phyloP scores from a whole-genome alignment of 345 rosid species.

The Leavenworthia alabamica region DNA sequence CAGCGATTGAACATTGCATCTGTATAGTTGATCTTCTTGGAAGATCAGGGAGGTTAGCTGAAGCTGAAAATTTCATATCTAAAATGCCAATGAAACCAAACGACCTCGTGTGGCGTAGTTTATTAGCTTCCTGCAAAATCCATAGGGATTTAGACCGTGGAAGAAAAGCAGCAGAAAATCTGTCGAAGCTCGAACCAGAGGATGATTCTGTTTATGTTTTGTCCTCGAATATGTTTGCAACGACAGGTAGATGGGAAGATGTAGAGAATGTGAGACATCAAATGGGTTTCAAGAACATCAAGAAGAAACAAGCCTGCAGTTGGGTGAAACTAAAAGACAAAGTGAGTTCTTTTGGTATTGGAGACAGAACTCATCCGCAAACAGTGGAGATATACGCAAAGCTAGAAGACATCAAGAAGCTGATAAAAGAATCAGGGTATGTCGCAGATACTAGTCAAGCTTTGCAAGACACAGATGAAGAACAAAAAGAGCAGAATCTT shows the following conservation, averaged over 20 bases:
- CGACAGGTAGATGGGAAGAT: slow-evolving; percentile 76
- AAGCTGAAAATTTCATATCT: slow-evolving; percentile 60
- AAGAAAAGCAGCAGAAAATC: slow-evolving; percentile 59
- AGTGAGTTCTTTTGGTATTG: slow-evolving; percentile 63
- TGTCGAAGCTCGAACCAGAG: slow-evolving; percentile 53
- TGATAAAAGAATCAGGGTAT: slow-evolving; percentile 74
- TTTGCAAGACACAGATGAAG: slow-evolving; percentile 87
- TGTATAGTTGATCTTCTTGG: slow-evolving; percentile 88
- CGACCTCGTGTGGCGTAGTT: slow-evolving; percentile 73
- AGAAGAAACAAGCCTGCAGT: slow-evolving; percentile 83
- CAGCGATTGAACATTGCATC: slow-evolving; percentile 67
- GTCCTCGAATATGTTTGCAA: slow-evolving; percentile 74
- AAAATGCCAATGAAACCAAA: slow-evolving; percentile 64
- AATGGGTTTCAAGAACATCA: slow-evolving; percentile 66
- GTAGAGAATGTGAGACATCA: slow-evolving; percentile 57
- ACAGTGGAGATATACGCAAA: slow-evolving; percentile 48
- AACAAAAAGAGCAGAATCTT: slow-evolving; percentile 80
- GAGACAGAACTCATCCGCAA: slow-evolving; percentile 62
- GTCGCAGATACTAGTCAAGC: slow-evolving; percentile 69
- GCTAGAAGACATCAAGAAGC: slow-evolving; percentile 70
- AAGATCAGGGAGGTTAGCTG: slow-evolving; percentile 64
- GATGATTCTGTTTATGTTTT: slow-evolving; percentile 86
- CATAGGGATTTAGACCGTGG: slow-evolving; percentile 71
- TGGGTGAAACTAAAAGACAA: slow-evolving; percentile 77
- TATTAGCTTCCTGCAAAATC: slow-evolving; percentile 69